Conservation (phyloP, 2,329 filamentous ascomycete genomes). For the Zasmidium cellare region DNA sequence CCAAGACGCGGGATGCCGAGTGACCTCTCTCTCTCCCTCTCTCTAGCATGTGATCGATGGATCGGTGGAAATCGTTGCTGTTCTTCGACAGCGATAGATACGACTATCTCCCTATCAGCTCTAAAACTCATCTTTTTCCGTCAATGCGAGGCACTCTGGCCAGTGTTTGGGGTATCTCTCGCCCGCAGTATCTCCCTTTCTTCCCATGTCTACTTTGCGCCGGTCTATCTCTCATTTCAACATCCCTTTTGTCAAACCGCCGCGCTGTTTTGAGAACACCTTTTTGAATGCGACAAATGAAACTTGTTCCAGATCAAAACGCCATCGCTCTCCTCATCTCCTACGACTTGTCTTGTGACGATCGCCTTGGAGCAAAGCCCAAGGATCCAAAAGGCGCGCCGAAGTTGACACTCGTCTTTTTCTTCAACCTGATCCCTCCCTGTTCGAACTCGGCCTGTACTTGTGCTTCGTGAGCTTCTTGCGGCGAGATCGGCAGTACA, state of each 20-base stretch:
- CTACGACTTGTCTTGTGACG: conserved; percentile 19
- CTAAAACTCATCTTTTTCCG: background rate
- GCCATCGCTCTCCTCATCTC: background rate
- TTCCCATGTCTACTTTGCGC: background rate
- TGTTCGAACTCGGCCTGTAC: conserved; percentile 31
- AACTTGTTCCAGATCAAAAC: background rate
- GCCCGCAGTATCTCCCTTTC: background rate
- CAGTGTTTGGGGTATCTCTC: conserved; percentile 13
- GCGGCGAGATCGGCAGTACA: conserved; percentile 19
- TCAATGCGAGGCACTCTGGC: conserved; percentile 6
- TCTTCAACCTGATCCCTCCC: conserved; percentile 38
- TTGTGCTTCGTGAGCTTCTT: conserved; percentile 26
- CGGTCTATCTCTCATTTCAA: background rate
- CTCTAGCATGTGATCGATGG: background rate
- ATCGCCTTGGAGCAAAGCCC: conserved; percentile 27
- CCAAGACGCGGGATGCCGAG: background rate
- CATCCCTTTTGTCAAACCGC: background rate
- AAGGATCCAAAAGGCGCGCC: conserved; percentile 37
- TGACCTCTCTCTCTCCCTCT: background rate
- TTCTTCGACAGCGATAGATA: background rate
- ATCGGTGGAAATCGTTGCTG: background rate
- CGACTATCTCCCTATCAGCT: background rate
- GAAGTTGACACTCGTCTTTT: conserved; percentile 38
- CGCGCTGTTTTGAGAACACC: background rate
- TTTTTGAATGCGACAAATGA: conserved; percentile 1